Conservation (phyloP, 2,329 filamentous ascomycete genomes). For the Byssoonygena ceratinophila region DNA sequence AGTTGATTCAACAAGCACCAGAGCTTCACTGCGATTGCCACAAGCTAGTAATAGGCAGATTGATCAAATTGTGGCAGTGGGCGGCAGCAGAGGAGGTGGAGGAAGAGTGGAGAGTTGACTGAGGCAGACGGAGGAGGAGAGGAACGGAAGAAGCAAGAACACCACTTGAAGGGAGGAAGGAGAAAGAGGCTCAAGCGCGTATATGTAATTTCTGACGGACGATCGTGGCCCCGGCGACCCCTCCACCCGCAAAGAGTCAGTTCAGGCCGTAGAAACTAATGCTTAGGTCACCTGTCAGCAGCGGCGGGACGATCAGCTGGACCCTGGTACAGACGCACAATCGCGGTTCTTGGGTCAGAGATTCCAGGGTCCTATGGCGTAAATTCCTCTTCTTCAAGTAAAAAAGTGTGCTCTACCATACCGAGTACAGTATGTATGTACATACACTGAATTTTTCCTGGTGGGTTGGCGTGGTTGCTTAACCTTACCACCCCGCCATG, state of each 20-base stretch:
- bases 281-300: background rate
- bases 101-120: background rate
- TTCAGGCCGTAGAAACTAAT: no score
- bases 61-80: no score
- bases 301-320: background rate
- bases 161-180: background rate
- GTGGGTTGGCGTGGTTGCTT: background rate
- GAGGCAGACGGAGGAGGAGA: background rate
- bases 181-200: background rate
- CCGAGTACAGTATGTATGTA: background rate
- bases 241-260: background rate
- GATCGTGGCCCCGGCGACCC: background rate
- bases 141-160: background rate
- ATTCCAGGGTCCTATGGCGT: background rate
- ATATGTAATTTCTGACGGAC: background rate
- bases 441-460: background rate
- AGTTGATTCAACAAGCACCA: no score
- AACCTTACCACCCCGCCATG: constrained; percentile 4
- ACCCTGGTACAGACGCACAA: background rate
- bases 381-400: background rate
- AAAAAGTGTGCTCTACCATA: no score
- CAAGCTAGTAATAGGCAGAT: no score
- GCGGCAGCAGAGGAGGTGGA: no score
- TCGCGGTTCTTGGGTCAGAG: background rate
- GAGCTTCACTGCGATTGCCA: no score